phyloP scores from a whole-genome alignment of 83 land plant genomes.

The Picea abies region DNA sequence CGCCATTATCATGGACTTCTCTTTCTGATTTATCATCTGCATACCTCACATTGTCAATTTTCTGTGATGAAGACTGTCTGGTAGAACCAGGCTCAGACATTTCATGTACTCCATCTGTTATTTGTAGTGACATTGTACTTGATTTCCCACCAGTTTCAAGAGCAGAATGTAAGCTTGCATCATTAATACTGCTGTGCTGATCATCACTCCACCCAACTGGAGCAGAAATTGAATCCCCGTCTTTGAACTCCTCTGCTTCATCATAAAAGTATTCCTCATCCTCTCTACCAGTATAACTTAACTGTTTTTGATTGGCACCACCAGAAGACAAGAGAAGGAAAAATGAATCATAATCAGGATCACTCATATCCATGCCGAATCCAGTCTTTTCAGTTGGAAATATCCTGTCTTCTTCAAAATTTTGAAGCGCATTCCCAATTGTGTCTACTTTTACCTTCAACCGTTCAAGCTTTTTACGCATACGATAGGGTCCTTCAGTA shows the following conservation, averaged over 20 bases:
- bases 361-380: conserved; percentile 42
- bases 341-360: conserved; percentile 61
- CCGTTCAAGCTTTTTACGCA: conserved; percentile 97
- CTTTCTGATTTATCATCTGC: conserved; percentile 57
- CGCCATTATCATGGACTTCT: conserved; percentile 88
- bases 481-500: conserved; percentile 97
- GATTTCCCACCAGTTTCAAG: conserved; percentile 55
- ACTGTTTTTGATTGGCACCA: conserved; percentile 33
- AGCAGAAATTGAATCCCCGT: conserved; percentile 47
- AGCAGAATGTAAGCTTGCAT: conserved; percentile 70
- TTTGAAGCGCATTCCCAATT: conserved; percentile 48
- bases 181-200: conserved; percentile 60
- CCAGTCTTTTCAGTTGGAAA: conserved; percentile 37
- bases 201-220: conserved; percentile 77
- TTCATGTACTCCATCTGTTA: conserved; percentile 48
- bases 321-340: conserved; percentile 55
- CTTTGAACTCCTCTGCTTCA: conserved; percentile 66
- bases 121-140: conserved; percentile 56
- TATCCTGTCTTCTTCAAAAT: conserved; percentile 38
- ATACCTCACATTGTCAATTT: conserved; percentile 43
- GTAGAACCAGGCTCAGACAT: conserved; percentile 70
- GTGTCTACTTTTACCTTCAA: conserved; percentile 66
- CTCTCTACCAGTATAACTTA: conserved; percentile 34
- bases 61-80: conserved; percentile 39
- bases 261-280: conserved; percentile 56